Evolutionary conservation across 306 rosid genomes (phyloP), one percentile per base, ranked within the genome.

Genomic region (Herpetospermum pedunculosum): DNA sequence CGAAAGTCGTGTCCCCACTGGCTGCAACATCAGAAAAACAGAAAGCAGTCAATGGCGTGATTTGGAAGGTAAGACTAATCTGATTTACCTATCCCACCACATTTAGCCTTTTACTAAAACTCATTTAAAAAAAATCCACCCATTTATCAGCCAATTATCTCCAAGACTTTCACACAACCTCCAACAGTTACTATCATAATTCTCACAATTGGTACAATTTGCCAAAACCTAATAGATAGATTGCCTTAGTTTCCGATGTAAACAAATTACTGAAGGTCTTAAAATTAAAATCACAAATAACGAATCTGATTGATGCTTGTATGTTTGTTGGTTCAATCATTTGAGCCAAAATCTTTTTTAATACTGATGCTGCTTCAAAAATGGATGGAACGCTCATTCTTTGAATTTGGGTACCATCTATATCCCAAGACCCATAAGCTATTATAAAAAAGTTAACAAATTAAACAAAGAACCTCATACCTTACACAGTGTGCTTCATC

Each of bases 1-100:
- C 97, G 98, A 80, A 94, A 94, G 86, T 94, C 98, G 83, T 91
- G 98, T 74, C 98, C 98, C 98, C 98, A 94, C 82, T 91, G 97
- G 84, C 98, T 94, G 87, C 75, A 68, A 81, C 47, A 25, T 73
- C 25, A 18, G 34, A 30, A 53, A 70, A 79, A 63, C 28, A 77
- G 30, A 76, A 30, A 44, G 26, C 25, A 40, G 74, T 64, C 68
- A 52, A 75, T 14, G 38, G 72, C 41, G 47, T 26, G 38, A 48
- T 35, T 25, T 7, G 26, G 21, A 48, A 53, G 16, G 47, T 50
- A 72, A 72, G 62, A 50, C 76, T 71, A 30, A 37, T 23, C 64
- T 37, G 46, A 15, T 68, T 68, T 26, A 68, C 23, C 73, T 21
- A 40, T 63, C 32, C 72, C 72, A 67, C 52, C 40, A 43, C 8